Conservation (phyloP, 352 stramenopile genomes). For the Pilasporangium apinafurcum region DNA sequence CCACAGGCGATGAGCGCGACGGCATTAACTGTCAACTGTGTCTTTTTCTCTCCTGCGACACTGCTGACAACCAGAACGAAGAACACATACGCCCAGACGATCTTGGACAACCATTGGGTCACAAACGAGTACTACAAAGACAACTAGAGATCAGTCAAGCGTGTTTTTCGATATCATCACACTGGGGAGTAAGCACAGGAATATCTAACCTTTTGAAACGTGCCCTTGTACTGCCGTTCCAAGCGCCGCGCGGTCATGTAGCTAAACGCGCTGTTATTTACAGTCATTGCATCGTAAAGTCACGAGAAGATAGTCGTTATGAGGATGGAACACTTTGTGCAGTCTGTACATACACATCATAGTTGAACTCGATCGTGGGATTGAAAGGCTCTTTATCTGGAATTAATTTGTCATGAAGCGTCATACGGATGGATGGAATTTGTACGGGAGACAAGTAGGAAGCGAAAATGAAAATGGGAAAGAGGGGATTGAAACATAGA, state of each 20-base stretch:
- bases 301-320: neutral
- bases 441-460: neutral
- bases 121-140: constrained; percentile 11
- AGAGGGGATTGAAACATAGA: neutral
- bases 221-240: constrained; percentile 11
- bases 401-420: constrained; percentile 9
- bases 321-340: neutral
- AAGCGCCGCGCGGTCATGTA: constrained; percentile 14
- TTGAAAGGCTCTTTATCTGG: neutral
- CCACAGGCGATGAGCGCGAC: constrained; percentile 9
- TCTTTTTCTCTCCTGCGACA: constrained; percentile 9
- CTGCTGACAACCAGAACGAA: constrained; percentile 15
- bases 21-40: constrained; percentile 10
- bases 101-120: constrained; percentile 8
- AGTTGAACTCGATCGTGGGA: constrained; percentile 7
- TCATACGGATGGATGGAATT: neutral
- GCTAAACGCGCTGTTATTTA: constrained; percentile 12
- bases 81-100: constrained; percentile 18
- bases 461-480: neutral
- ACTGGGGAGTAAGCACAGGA: neutral
- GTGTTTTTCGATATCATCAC: neutral
- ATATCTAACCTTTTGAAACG: constrained; percentile 7
- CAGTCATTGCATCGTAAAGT: too few relatives aligned
- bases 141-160: too few relatives aligned
- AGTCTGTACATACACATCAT: neutral